Base-by-base conservation (phyloP, 495 filamentous ascomycete genomes). In the Aspergillus cristatus region DNA sequence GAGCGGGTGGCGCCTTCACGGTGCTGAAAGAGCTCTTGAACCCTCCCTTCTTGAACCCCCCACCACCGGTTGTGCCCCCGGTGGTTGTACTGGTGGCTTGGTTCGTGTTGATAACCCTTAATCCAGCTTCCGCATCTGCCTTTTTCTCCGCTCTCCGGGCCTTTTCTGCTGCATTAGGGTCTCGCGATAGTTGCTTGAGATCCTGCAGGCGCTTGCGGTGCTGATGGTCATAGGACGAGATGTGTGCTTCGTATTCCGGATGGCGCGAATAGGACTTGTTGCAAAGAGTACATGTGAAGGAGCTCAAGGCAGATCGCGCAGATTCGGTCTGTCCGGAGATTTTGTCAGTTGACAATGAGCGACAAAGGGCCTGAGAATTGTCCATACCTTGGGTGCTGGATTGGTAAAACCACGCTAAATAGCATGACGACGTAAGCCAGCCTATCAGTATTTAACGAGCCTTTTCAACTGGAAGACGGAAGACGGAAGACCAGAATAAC, bases 271-370 rank as follows among this genome's bases (percentile, higher is more conserved):
- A 79, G 11, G 75, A 76, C 45, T 79, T 79, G 37, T 66, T 67
- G 57, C 75, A 79, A 13, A 79, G 60, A 7, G 67, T 69, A 39
- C 73, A 98, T 61, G 84, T 87, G 66, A 98, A 95, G 18, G 85
- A 76, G 47, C 83, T 84, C n/a, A 82, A 70, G 4, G 90, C 90
- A 50, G 87, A 85, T 25, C 86, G 79, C 1, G 90, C 90, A 25
- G 82, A 85, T 43, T 88, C 81, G 3, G 90, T 95, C 63, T 89
- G 62, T 35, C 3, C 22, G 11, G 18, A 12, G 24, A 25, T 11
- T 24, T 24, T 24, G 20, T 24, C 22, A 18, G 14, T n/a, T 28
- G 25, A 22, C 17, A 41, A 37, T 22, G 28, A 22, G 33, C 20
- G 3, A 7, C n/a, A 16, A 4, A 6, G 8, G 18, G 7, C 7